Percentiles rank a stretch among this genome's conserved stretches.
These are phyloP conservation scores for Aureobasidium sp. DNA, from an alignment of 2,329 filamentous ascomycete species.

Conservation along the genomic window DNA sequence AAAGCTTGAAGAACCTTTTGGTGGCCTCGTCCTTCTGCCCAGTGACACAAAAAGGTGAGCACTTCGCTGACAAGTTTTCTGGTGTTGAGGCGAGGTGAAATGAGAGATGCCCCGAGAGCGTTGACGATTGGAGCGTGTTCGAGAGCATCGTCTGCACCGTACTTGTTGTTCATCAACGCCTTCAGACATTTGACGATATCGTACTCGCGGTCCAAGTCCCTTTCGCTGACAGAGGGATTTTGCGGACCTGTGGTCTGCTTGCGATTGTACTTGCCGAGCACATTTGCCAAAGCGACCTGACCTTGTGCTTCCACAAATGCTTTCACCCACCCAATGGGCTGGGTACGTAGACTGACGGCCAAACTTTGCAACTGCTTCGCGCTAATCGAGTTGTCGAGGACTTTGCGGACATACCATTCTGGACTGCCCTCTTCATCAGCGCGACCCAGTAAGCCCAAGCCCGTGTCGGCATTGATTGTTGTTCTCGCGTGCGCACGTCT, in stretches of 20 bases:
- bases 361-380: constrained; percentile 86
- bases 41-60: constrained; percentile 91
- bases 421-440: constrained; percentile 93
- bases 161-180: constrained; percentile 98
- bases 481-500: constrained; percentile 66
- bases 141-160: constrained; percentile 91
- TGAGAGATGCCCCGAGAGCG: constrained; percentile 76
- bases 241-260: constrained; percentile 69
- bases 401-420: constrained; percentile 95
- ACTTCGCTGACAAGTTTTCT: constrained; percentile 94
- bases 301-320: constrained; percentile 96
- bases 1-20: constrained; percentile 88
- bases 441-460: constrained; percentile 63
- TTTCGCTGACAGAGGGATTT: constrained; percentile 57
- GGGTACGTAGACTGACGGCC: constrained; percentile 88
- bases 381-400: constrained; percentile 92
- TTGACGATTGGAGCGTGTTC: constrained; percentile 84
- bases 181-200: constrained; percentile 98
- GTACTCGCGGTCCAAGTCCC: constrained; percentile 84
- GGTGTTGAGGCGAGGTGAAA: constrained; percentile 82
- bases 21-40: constrained; percentile 82
- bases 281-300: constrained; percentile 89
- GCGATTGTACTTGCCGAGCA: constrained; percentile 88
- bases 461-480: constrained; percentile 59
- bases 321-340: constrained; percentile 95